These are phyloP conservation scores for Fallopia convolvulus DNA, from an alignment of 148 eudicot genomes.

Conservation along the genomic window DNA sequence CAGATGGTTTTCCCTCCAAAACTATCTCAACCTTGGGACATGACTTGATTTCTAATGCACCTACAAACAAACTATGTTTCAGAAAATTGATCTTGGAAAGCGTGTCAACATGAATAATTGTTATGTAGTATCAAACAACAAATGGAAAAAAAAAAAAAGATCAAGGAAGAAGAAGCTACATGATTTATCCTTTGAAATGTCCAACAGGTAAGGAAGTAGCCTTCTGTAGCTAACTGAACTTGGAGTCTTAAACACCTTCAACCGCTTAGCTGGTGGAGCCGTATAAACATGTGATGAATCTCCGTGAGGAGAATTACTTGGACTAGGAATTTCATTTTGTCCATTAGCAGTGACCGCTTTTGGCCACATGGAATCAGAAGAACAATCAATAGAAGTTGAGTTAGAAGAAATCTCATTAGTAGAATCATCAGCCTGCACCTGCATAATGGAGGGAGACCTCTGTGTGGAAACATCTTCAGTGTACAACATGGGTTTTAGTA, in stretches of 20 bases:
- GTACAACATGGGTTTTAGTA: neutral
- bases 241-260: slow-evolving; percentile 36
- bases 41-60: slow-evolving; percentile 19
- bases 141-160: neutral
- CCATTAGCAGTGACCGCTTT: neutral
- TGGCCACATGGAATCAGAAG: slow-evolving; percentile 7
- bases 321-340: neutral
- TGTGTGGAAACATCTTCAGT: slow-evolving; percentile 17
- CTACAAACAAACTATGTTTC: slow-evolving; percentile 18
- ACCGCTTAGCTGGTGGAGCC: slow-evolving; percentile 18
- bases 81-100: neutral
- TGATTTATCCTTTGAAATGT: slow-evolving; percentile 30
- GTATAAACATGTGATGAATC: slow-evolving; percentile 10
- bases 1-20: slow-evolving; percentile 15
- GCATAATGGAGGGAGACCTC: neutral
- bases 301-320: slow-evolving; percentile 3
- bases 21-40: slow-evolving; percentile 18
- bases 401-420: slow-evolving; percentile 4
- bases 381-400: slow-evolving; percentile 4
- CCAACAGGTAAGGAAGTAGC: slow-evolving; percentile 52
- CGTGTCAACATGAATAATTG: neutral
- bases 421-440: slow-evolving; percentile 6
- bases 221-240: slow-evolving; percentile 52
- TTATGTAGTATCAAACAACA: neutral
- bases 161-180: slow-evolving; percentile 20